Conservation (phyloP, 177 flowering plant genomes). For the Tripterygium wilfordii region DNA sequence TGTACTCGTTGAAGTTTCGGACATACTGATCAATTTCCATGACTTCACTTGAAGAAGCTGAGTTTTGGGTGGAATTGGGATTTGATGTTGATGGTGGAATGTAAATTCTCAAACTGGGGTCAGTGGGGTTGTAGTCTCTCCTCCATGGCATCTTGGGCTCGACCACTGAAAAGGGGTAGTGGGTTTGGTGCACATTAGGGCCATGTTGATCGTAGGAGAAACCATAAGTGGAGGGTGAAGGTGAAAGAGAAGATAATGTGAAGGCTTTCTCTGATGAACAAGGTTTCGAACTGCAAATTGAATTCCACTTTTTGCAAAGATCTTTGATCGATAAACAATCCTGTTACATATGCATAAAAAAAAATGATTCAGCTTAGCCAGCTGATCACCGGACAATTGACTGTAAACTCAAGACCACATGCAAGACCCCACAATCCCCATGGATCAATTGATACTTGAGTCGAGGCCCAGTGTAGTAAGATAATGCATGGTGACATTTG, state of each 20-base stretch:
- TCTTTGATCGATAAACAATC: slow-evolving; percentile 40
- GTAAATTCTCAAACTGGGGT: slow-evolving; percentile 33
- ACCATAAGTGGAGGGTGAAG: slow-evolving; percentile 47
- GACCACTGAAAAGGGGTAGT: slow-evolving; percentile 21
- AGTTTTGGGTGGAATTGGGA: slow-evolving; percentile 57
- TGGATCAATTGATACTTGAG: too few species aligned
- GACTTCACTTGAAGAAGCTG: slow-evolving; percentile 56
- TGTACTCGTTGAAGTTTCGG: slow-evolving; percentile 59
- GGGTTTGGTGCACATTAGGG: slow-evolving; percentile 23
- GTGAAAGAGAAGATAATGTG: slow-evolving; percentile 48
- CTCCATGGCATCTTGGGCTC: slow-evolving; percentile 15
- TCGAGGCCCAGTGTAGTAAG: too few species aligned
- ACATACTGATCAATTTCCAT: slow-evolving; percentile 54
- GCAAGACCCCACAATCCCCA: too few species aligned
- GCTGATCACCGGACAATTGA: too few species aligned
- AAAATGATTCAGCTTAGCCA: too few species aligned
- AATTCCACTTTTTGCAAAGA: slow-evolving; percentile 76
- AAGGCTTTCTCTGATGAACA: slow-evolving; percentile 40
- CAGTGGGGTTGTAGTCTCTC: slow-evolving; percentile 24
- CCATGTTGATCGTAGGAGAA: slow-evolving; percentile 31
- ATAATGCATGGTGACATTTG: too few species aligned
- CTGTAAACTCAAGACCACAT: too few species aligned
- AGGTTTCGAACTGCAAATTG: slow-evolving; percentile 48
- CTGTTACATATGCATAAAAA: slow-evolving; percentile 21
- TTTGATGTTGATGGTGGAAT: slow-evolving; percentile 32